Evolutionary conservation across 169 alveolate species (phyloP), one percentile per base, ranked within the genome.

Genomic region (Plasmodium ovale): DNA sequence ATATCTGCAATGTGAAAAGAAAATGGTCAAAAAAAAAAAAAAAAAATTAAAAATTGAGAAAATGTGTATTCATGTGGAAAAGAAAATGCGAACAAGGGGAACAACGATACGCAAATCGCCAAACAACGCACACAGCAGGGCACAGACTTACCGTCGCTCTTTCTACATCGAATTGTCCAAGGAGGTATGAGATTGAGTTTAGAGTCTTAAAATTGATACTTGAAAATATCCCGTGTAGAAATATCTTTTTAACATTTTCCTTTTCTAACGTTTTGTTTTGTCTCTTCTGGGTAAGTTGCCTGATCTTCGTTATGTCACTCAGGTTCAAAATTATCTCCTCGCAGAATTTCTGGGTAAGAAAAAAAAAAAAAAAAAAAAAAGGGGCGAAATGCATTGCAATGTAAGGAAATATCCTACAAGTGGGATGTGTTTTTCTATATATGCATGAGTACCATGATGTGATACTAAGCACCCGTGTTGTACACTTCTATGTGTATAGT

Each of bases 191-290:
- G 14, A 53, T 21, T 16, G 44, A 27, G 42, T 79, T 79, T 33
- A 79, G 47, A 27, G 49, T 35, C 35, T 49, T 79, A 54, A 64
- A 79, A 12, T 53, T 65, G 1, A 64, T 64, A 3, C 42, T 19
- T 51, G 79, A 79, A 54, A 35, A 35, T 27, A 79, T n/a, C 23
- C 54, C 68, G 27, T 60, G 79, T 10, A 10, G 49, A n/a, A 79
- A 58, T 35, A 79, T 49, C 42, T 49, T 62, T 79, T 79, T 65
- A 16, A 79, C 47, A 19, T 35, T 49, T 33, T 58, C 89, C 64
- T 23, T 54, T 64, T 62, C 58, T 44, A 79, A 51, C 35, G 29
- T 29, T 25, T 54, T 79, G 33, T 21, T 29, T 25, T 67, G 21
- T 19, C 35, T 39, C n/a, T 6, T 53, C 9, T 67, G 64, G 5